Evolutionary conservation across 495 filamentous ascomycete species (phyloP), one percentile per base, ranked within the genome.

Genomic region (Parmelia sp.): DNA sequence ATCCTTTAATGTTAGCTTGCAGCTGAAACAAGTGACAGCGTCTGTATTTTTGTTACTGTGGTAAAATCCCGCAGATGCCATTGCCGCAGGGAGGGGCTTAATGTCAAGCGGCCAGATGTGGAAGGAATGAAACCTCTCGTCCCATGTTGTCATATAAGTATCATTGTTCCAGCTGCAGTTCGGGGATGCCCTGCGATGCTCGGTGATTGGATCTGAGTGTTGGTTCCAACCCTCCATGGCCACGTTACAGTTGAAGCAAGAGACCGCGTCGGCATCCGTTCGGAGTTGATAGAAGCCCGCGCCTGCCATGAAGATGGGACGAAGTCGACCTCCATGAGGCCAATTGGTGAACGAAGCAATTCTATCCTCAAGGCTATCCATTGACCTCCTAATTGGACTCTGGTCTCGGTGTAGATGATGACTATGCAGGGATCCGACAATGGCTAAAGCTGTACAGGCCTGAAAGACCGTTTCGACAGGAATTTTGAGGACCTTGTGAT

Each of bases 201-300:
- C 23, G 4, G 59, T 44, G 29, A 68, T 59, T n/a, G 67, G 67
- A 51, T 69, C 64, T 23, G 56, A 45, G 8, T 61, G n/a, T 12
- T 37, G 19, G 12, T 66, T 29, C 67, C 60, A 69, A 10, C 53
- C 45, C 5, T 51, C 58, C n/a, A 69, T 57, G 11, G 14, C 40
- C 15, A 69, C 47, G 37, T 58, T 40, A 31, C 67, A 69, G 35
- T 64, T 66, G 67, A 66, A 69, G 60, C 64, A 69, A 10, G 60
- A 45, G 4, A 66, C 60, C 10, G 65, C 64, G 57, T 69, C 67
- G 12, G 44, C 56, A 23, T 49, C 57, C 47, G 31, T 44, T 33
- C 55, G 21, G 23, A 5, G 19, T 33, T 69, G 63, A n/a, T 39
- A 63, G 55, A 69, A 69, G 25, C 67, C 67, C 49, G 63, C 66